These are phyloP conservation scores for Gypsophila paniculata DNA, from an alignment of 179 eudicot species.

Conservation along the genomic window DNA sequence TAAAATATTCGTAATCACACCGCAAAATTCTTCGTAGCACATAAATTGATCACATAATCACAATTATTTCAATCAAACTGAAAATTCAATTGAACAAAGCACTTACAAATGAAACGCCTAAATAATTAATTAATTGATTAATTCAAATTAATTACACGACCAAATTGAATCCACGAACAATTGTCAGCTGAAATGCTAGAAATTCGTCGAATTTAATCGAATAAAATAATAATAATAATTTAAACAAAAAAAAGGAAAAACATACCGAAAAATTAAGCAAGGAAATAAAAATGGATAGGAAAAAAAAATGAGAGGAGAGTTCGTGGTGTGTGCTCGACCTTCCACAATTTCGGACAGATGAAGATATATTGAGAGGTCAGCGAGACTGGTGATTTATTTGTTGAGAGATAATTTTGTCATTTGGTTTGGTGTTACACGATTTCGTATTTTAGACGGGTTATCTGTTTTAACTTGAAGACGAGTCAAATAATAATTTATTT, in stretches of 20 bases:
- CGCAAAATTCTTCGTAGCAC: neutral
- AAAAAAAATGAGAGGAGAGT: neutral
- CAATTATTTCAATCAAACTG: neutral
- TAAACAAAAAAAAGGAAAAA: neutral
- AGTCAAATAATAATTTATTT: too few species aligned
- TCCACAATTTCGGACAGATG: slow-evolving; percentile 18
- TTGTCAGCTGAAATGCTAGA: slow-evolving; percentile 10
- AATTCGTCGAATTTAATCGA: neutral
- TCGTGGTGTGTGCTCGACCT: slow-evolving; percentile 19
- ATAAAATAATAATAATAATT: neutral
- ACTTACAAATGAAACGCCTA: neutral
- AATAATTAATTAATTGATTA: neutral
- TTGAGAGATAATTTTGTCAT: too few species aligned
- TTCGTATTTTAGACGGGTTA: too few species aligned
- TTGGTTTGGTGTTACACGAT: too few species aligned
- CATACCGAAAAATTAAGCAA: slow-evolving; percentile 4
- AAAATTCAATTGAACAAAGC: neutral
- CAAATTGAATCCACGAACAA: neutral
- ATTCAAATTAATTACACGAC: neutral
- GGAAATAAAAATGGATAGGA: neutral
- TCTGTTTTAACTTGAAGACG: too few species aligned
- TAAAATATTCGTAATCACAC: too few species aligned
- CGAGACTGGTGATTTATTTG: slow-evolving; percentile 24
- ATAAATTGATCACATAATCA: neutral
- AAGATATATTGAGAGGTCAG: slow-evolving; percentile 20